phyloP scores from a whole-genome alignment of 2,329 filamentous ascomycete species.

The Chaetothyriales sp. region DNA sequence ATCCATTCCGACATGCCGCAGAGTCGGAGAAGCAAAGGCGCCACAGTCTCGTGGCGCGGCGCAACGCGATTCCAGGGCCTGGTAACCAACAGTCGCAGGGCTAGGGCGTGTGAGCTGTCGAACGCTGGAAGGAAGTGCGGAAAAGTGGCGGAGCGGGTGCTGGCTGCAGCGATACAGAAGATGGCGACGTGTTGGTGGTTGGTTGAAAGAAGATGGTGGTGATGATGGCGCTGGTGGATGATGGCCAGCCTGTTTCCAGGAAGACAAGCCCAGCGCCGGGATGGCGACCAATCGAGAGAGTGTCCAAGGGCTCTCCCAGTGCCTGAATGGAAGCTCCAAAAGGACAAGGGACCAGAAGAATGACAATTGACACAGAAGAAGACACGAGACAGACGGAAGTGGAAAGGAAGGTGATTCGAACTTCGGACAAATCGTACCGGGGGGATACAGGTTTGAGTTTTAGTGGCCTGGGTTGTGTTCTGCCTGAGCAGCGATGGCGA shows the following conservation, averaged over 20 bases:
- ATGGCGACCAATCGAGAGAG: neutral
- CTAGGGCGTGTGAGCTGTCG: neutral
- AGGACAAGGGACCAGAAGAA: neutral
- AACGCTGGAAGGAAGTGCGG: neutral
- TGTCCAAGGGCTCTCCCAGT: neutral
- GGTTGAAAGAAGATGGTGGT: too few relatives aligned
- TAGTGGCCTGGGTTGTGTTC: neutral
- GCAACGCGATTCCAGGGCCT: neutral
- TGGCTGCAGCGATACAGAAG: neutral
- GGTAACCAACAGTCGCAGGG: constrained; percentile 1
- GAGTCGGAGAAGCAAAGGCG: neutral
- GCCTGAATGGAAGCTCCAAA: neutral
- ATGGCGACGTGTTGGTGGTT: neutral
- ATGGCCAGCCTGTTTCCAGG: neutral
- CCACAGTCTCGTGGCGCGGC: neutral
- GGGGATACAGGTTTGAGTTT: neutral
- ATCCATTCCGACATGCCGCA: constrained; percentile 18
- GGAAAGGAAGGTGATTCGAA: neutral
- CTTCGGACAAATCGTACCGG: neutral
- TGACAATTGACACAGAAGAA: neutral
- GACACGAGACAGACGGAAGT: neutral
- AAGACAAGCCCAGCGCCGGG: neutral
- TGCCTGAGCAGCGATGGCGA: neutral
- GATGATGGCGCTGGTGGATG: too few relatives aligned
- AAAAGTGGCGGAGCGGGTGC: neutral